These are phyloP conservation scores for Stagonosporopsis chrysanthemi DNA, from an alignment of 2,329 filamentous ascomycete genomes.

Conservation along the genomic window DNA sequence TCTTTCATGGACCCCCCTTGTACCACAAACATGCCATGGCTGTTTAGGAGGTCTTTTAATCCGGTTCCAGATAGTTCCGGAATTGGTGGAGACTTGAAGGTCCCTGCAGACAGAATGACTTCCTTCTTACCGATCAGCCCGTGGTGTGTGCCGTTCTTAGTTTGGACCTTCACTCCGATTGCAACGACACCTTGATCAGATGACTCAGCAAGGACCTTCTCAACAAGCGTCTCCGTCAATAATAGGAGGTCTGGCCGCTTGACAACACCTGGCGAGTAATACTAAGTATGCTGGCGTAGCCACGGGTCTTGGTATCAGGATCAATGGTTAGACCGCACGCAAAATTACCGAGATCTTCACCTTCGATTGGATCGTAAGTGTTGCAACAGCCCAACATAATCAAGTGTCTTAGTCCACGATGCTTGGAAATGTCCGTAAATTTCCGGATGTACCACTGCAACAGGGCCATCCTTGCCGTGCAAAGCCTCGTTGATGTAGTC, in stretches of 20 bases:
- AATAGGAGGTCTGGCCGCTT: slow-evolving; percentile 21
- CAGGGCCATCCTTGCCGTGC: slow-evolving; percentile 20
- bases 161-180: slow-evolving; percentile 39
- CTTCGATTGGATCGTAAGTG: slow-evolving; percentile 45
- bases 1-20: too few relatives aligned
- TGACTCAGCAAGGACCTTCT: slow-evolving; percentile 4
- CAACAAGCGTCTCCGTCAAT: neutral
- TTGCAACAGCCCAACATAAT: slow-evolving; percentile 17
- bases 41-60: slow-evolving; percentile 1
- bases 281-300: slow-evolving; percentile 19
- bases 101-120: slow-evolving; percentile 21
- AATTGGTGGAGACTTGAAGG: slow-evolving; percentile 10
- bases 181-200: slow-evolving; percentile 6
- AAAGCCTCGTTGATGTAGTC: slow-evolving; percentile 23
- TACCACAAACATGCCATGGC: slow-evolving; percentile 3
- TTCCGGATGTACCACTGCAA: slow-evolving; percentile 33
- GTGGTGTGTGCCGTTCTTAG: slow-evolving; percentile 33
- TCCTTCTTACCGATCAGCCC: slow-evolving; percentile 23
- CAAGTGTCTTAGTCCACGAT: slow-evolving; percentile 19
- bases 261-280: slow-evolving; percentile 17
- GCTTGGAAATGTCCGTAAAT: slow-evolving; percentile 54
- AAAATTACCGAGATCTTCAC: slow-evolving; percentile 54
- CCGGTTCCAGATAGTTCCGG: slow-evolving; percentile 23
- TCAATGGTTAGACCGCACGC: slow-evolving; percentile 39
- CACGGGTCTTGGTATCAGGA: slow-evolving; percentile 17